Conservation (phyloP, 1,284 basidiomycete genomes). For the Taiwanofungus camphoratus region DNA sequence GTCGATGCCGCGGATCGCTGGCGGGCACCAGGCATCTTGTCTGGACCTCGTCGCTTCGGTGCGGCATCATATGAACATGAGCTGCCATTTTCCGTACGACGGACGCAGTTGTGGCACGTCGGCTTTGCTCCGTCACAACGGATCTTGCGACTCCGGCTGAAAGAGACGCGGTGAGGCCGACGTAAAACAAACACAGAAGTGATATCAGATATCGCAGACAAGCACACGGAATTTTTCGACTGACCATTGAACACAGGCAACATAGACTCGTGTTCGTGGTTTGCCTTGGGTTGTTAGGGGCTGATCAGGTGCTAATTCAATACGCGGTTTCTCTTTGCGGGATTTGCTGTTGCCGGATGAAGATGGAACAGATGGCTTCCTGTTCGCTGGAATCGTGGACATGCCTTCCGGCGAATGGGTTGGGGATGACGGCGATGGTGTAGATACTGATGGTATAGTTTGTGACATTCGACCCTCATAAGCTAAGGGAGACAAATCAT, state of each 20-base stretch:
- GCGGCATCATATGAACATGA: slow-evolving; percentile 50
- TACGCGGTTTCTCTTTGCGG: slow-evolving; percentile 55
- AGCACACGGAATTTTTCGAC: too few species aligned
- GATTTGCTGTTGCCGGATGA: too few species aligned
- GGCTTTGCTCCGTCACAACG: slow-evolving; percentile 78
- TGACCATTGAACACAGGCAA: slow-evolving; percentile 72
- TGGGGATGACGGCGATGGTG: too few species aligned
- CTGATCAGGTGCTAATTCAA: slow-evolving; percentile 63
- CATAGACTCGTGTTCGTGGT: slow-evolving; percentile 65
- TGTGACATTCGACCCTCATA: too few species aligned
- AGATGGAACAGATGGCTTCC: too few species aligned
- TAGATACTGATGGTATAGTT: too few species aligned
- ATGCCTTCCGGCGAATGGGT: too few species aligned
- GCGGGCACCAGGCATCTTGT: slow-evolving; percentile 67
- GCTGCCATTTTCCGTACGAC: slow-evolving; percentile 29
- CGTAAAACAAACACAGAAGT: background rate
- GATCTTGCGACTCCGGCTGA: slow-evolving; percentile 71
- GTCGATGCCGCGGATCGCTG: slow-evolving; percentile 37
- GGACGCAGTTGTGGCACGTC: slow-evolving; percentile 62
- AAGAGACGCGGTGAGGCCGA: slow-evolving; percentile 6
- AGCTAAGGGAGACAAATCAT: too few species aligned
- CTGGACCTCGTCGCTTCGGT: slow-evolving; percentile 73
- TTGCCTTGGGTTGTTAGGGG: slow-evolving; percentile 73
- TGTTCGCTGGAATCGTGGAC: too few species aligned
- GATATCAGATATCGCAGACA: too few species aligned